Conservation (phyloP, 1,284 basidiomycete species). For the Heterobasidion irregulare region DNA sequence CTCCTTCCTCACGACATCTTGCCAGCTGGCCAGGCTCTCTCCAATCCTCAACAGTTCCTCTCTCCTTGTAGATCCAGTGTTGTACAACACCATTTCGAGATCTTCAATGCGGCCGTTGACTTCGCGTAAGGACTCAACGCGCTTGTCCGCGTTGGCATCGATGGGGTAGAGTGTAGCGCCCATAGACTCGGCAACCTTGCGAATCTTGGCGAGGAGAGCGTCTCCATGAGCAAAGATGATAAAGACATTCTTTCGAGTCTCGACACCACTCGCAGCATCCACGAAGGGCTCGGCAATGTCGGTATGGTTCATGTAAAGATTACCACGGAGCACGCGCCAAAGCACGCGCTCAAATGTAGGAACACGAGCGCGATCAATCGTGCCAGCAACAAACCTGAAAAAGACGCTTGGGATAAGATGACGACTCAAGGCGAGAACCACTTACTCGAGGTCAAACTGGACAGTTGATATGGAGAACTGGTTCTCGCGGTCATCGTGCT, state of each 20-base stretch:
- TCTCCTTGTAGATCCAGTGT: slow-evolving; percentile 82
- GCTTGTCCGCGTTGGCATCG: slow-evolving; percentile 89
- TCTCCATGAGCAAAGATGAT: slow-evolving; percentile 99
- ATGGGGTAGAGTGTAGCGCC: slow-evolving; percentile 96
- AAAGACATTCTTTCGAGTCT: slow-evolving; percentile 97
- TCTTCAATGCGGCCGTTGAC: slow-evolving; percentile 90
- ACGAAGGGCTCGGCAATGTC: slow-evolving; percentile 94
- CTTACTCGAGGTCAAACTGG: slow-evolving; percentile 82
- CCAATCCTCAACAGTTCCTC: slow-evolving; percentile 83
- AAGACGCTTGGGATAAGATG: not conserved
- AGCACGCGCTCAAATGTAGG: slow-evolving; percentile 95
- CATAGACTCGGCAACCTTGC: slow-evolving; percentile 98
- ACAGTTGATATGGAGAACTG: slow-evolving; percentile 44
- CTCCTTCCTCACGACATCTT: slow-evolving; percentile 91
- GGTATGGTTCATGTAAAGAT: slow-evolving; percentile 99
- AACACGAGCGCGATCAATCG: slow-evolving; percentile 89
- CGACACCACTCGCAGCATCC: slow-evolving; percentile 73
- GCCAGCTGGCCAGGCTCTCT: slow-evolving; percentile 85
- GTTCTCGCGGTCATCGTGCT: slow-evolving; percentile 81
- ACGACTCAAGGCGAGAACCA: slow-evolving; percentile 15
- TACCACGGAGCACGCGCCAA: slow-evolving; percentile 97
- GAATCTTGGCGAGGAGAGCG: slow-evolving; percentile 91
- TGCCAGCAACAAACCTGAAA: slow-evolving; percentile 88
- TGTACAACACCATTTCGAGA: slow-evolving; percentile 84
- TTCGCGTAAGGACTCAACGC: slow-evolving; percentile 84